Evolutionary conservation across 2,329 filamentous ascomycete genomes (phyloP).

Genomic region (Pyricularia grisea): DNA sequence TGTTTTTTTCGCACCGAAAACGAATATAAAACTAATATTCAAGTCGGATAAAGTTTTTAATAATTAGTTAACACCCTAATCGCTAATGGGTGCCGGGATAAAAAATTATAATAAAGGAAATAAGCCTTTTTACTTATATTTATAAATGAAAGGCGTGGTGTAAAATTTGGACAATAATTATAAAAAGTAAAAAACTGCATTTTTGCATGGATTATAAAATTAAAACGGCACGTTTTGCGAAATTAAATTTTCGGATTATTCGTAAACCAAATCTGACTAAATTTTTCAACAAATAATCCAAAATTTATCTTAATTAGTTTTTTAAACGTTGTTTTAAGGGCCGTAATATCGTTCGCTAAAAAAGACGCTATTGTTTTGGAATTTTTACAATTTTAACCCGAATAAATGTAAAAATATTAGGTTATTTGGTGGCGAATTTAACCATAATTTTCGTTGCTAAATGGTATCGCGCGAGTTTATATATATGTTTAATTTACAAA

Average conservation of each 20-base stretch:
- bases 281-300: background rate
- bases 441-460: too few relatives aligned
- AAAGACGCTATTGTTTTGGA: too few relatives aligned
- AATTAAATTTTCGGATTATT: slow-evolving; percentile 11
- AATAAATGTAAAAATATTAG: too few relatives aligned
- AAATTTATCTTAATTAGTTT: background rate
- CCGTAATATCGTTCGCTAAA: too few relatives aligned
- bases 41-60: slow-evolving; percentile 16
- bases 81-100: slow-evolving; percentile 11
- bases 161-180: slow-evolving; percentile 11
- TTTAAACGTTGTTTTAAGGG: slow-evolving; percentile 1
- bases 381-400: too few relatives aligned
- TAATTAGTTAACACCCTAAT: slow-evolving; percentile 14
- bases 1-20: too few relatives aligned
- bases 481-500: too few relatives aligned
- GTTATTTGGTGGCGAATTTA: too few relatives aligned
- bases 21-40: slow-evolving; percentile 11
- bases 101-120: slow-evolving; percentile 14
- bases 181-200: slow-evolving; percentile 17
- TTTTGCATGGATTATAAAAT: slow-evolving; percentile 14
- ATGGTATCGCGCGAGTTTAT: too few relatives aligned
- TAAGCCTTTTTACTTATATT: slow-evolving; percentile 18
- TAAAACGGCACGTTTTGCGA: slow-evolving; percentile 9
- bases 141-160: slow-evolving; percentile 13
- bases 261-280: slow-evolving; percentile 10